These are phyloP conservation scores for Rhodotorula paludigena DNA, from an alignment of 768 basidiomycete species.

Conservation along the genomic window DNA sequence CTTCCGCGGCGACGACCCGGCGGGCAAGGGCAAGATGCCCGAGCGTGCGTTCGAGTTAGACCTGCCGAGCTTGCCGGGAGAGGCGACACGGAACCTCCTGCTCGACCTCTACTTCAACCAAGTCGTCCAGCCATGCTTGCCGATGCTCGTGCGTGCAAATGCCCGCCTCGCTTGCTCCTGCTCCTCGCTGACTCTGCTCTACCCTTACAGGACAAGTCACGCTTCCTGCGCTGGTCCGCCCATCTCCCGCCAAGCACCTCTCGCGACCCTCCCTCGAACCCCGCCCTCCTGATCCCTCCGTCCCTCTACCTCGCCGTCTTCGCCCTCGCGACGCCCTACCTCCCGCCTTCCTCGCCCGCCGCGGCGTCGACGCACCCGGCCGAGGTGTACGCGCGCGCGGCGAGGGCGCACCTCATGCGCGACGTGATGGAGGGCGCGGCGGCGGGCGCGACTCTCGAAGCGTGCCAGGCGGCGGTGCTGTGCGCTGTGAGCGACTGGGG, in stretches of 20 bases:
- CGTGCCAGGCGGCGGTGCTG: conserved; percentile 13
- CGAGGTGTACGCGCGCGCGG: conserved; percentile 11
- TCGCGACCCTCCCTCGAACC: neutral
- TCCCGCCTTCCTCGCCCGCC: neutral
- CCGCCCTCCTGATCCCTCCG: conserved; percentile 12
- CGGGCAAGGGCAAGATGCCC: neutral
- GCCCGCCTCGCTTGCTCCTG: too few relatives aligned
- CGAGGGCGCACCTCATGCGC: conserved; percentile 14
- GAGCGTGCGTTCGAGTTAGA: neutral
- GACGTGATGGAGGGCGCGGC: conserved; percentile 1
- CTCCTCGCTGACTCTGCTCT: neutral
- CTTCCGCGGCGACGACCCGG: too few relatives aligned
- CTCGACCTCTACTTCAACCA: conserved; percentile 37
- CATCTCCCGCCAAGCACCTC: conserved; percentile 20
- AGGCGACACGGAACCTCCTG: conserved; percentile 18
- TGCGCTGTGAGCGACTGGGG: conserved; percentile 23
- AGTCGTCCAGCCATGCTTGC: conserved; percentile 30
- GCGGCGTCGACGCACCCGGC: neutral
- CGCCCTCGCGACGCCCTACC: conserved; percentile 22
- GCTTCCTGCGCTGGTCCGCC: conserved; percentile 35
- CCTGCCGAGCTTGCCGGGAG: conserved; percentile 13
- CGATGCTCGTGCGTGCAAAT: conserved; percentile 30
- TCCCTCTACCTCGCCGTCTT: conserved; percentile 31
- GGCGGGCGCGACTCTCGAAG: conserved; percentile 4
- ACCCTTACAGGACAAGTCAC: conserved; percentile 17